Base-by-base conservation (phyloP, 257 asterid genomes). In the Coffea eugenioides region DNA sequence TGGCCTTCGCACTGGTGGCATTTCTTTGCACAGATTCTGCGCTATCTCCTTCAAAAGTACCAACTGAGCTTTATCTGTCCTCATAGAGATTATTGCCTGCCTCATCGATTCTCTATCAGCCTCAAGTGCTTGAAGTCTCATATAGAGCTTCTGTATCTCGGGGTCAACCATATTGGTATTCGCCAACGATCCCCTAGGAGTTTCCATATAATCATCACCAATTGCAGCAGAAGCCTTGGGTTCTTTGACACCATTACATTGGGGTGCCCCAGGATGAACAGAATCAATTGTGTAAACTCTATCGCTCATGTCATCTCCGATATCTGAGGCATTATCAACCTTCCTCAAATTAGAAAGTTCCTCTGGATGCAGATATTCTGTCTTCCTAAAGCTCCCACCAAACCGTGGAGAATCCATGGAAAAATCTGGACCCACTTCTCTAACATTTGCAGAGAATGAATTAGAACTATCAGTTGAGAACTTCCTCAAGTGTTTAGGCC, bases 91-190 rank as follows among this genome's bases (percentile, higher is more conserved):
- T 69, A 95, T 88, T 80, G 97, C 91, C 83, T 90, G 98, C 90
- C 97, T 90, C 99, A 95, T 92, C n/a, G 96, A 91, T 88, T 95
- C 98, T 84, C 97, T 90, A 83, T 95, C 99, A 82, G 98, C 99
- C 89, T 95, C 99, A 77, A 95, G 97, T 64, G 97, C 93, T 64
- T 92, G 99, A 86, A 93, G 91, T 89, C 97, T 91, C 39, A 86
- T 90, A 83, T 95, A 91, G 83, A 95, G 86, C 93, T 93, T 93
- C 83, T 89, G 93, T 81, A 95, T 84, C 79, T 92, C 97, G 51
- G 92, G 85, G 82, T 93, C 97, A 78, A 82, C 88, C 77, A 79
- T 77, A 81, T 83, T 85, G 18, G 88, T 83, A 76, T 81, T 84
- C 69, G 83, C 76, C 31, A 82, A 74, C 6, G 91, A 81, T 59